Base-by-base conservation (phyloP, 371 early-diverging fungal genomes). In the Mycotypha africana region DNA sequence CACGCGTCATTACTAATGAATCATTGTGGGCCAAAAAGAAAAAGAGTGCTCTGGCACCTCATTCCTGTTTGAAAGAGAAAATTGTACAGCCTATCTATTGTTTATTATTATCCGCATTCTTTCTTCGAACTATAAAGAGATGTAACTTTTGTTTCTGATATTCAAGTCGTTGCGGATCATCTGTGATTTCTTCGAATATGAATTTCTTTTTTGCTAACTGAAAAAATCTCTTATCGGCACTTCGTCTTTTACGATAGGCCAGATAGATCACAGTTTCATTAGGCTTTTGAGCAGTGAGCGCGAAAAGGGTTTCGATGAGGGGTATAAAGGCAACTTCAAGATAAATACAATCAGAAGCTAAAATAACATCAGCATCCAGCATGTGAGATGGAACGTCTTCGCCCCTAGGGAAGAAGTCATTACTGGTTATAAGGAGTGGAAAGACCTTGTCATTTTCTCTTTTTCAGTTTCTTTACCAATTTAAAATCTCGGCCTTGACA, bases 331-430 rank as follows among this genome's bases (percentile, higher is more conserved):
- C 66, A 8, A 62, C 48, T 47, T 74, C 75, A 5, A 68, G 50
- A 47, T 74, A 74, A 20, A 74, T 65, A 42, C 75, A 74, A 38
- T 74, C 75, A 4, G 75, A 74, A 2, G 66, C 70, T n/a, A 74
- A 47, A 19, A 74, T 57, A 12, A 74, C 56, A 38, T 74, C 74
- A 16, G 53, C 51, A 14, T 31, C 44, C 44, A 38, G 16, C 9
- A 50, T 11, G 14, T 20, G 33, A 33, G 28, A 53, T 1, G 62
- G 49, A 11, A 57, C 49, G 1, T 49, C 55, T 28, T 51, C 62
- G 2, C 73, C 73, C 73, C 70, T 70, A 28, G n/a, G n/a, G n/a
- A n/a, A n/a, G n/a, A n/a, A 28, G 6, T 28, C 12, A 28, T 28
- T 28, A 28, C 12, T 28, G 30, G 47, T 23, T n/a, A 33, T 37